Base-by-base conservation (phyloP, 78 protist genomes). In the Paratrimastix pyriformis region DNA sequence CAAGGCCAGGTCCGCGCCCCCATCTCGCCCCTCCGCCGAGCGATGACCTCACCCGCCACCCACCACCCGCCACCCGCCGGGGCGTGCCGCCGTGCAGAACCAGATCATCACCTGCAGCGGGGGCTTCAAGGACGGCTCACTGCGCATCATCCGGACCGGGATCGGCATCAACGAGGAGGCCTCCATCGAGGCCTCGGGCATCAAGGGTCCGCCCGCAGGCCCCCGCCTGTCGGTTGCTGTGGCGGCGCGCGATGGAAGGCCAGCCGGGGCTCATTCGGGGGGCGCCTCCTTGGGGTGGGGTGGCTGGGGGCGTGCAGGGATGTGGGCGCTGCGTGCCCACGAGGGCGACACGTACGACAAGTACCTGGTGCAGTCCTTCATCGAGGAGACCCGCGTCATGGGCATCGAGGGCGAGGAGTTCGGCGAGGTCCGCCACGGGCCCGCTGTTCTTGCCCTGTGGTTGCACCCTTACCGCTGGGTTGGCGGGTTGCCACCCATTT, bases 101-200 rank as follows among this genome's bases (percentile, higher is more conserved):
- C 95, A 87, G 76, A 46, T 92, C 38, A 86, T 92, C 6, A 81
- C 92, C 0, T 89, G 94, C 84, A 83, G 91, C 6, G 95, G 95
- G n/a, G 78, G 69, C 33, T 32, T 11, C 78, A 72, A 79, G 71
- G 95, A 84, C 76, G 90, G 94, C 38, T 76, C 90, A 5, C 81
- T 92, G 3, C 84, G 97, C 33, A 70, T 92, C 35, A 65, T 92
- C 39, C 74, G 92, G n/a, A 86, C 79, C 43, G 95, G 97, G 37
- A 82, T 92, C 62, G 97, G 95, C 9, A 84, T 91, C 80, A 57
- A 85, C 29, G 94, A 87, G 65, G 81, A 66, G 45, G 93, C 97
- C 18, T 39, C 86, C 11, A 38, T 90, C 2, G 91, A 84, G 54
- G 50, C 89, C 18, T 75, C 84, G 2, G 95, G 95, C 35, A 68